phyloP scores from a whole-genome alignment of 179 eudicot species.

The Dionaea muscipula region DNA sequence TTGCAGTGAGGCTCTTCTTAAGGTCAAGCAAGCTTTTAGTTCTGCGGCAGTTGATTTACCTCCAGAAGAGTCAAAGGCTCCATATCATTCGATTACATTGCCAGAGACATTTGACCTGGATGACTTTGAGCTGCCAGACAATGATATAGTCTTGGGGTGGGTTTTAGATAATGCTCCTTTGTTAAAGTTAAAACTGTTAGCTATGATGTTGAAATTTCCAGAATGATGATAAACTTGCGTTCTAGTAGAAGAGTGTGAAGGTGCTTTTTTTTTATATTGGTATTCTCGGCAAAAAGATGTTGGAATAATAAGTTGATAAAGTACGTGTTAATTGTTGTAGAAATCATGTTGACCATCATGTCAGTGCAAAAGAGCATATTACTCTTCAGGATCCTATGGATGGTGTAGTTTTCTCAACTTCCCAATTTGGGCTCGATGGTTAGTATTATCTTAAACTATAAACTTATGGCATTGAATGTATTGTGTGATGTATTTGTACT shows the following conservation, averaged over 20 bases:
- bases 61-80: slow-evolving; percentile 95
- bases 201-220: not conserved
- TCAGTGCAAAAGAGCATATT: slow-evolving; percentile 92
- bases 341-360: slow-evolving; percentile 76
- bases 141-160: slow-evolving; percentile 53
- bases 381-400: slow-evolving; percentile 96
- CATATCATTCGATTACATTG: slow-evolving; percentile 88
- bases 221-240: not conserved
- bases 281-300: too few species aligned
- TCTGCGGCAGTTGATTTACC: slow-evolving; percentile 93
- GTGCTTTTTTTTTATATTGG: not conserved
- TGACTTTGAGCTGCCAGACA: slow-evolving; percentile 95
- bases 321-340: slow-evolving; percentile 31
- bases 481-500: not conserved
- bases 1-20: slow-evolving; percentile 93
- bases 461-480: not conserved
- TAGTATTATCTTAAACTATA: slow-evolving; percentile 13
- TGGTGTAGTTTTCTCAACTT: slow-evolving; percentile 57
- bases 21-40: slow-evolving; percentile 95
- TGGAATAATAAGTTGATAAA: not conserved
- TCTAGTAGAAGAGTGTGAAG: not conserved
- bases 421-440: slow-evolving; percentile 94
- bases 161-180: slow-evolving; percentile 10
- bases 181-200: not conserved
- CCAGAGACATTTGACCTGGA: slow-evolving; percentile 99